phyloP scores from a whole-genome alignment of 352 stramenopile genomes.

The Thalassiosira gravida region DNA sequence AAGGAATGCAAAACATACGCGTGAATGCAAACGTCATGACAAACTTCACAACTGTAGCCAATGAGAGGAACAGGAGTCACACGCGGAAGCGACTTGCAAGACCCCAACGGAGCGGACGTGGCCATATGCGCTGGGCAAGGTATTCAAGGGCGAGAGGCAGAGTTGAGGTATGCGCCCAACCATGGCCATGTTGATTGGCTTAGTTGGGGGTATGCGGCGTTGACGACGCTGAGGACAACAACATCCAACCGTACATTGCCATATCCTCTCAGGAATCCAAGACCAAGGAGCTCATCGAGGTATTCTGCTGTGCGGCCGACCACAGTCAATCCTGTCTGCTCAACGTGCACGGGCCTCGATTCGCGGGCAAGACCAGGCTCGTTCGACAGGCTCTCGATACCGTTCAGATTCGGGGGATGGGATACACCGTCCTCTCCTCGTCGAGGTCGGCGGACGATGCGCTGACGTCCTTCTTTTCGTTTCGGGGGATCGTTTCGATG shows the following conservation, averaged over 20 bases:
- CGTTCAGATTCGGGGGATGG: conserved; percentile 26
- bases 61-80: no score
- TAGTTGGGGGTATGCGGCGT: no score
- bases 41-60: no score
- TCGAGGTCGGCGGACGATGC: conserved; percentile 17
- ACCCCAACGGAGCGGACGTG: no score
- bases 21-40: no score
- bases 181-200: no score
- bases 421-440: conserved; percentile 40
- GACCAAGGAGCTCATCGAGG: conserved; percentile 21
- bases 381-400: conserved; percentile 27
- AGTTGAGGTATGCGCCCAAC: no score
- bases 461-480: conserved; percentile 37
- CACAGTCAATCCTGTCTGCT: conserved; percentile 23
- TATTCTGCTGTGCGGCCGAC: conserved; percentile 23
- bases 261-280: conserved; percentile 31
- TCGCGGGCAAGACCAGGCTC: conserved; percentile 41
- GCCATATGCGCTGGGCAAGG: no score
- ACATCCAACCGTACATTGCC: conserved; percentile 23
- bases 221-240: background rate
- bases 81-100: no score
- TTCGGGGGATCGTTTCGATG: conserved; percentile 35
- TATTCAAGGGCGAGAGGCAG: no score
- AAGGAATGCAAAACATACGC: no score
- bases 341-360: conserved; percentile 24